Percentiles rank a stretch among this genome's conserved stretches.
These are phyloP conservation scores for Begonia loranthoides DNA, from an alignment of 306 rosid species.

Conservation along the genomic window DNA sequence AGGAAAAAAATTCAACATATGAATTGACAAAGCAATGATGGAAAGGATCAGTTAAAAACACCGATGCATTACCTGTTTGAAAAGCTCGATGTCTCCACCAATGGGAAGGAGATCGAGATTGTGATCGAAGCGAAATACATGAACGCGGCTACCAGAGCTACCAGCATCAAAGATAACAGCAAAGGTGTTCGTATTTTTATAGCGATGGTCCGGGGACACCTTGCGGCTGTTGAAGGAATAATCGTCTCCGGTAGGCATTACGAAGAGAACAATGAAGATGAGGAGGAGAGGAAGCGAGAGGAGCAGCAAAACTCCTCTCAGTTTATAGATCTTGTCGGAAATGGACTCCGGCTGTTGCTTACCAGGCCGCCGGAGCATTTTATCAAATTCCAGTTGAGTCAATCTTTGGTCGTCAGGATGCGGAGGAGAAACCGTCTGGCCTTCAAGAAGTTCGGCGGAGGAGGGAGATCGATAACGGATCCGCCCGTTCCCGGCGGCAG, in stretches of 20 bases:
- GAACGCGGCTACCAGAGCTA: slow-evolving; percentile 98
- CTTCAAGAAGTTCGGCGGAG: slow-evolving; percentile 68
- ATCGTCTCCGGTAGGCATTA: slow-evolving; percentile 47
- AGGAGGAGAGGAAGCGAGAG: slow-evolving; percentile 60
- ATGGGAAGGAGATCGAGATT: slow-evolving; percentile 69
- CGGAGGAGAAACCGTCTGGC: slow-evolving; percentile 48
- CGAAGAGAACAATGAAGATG: slow-evolving; percentile 44
- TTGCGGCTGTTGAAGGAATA: slow-evolving; percentile 37
- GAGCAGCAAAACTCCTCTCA: slow-evolving; percentile 56
- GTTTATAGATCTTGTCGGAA: slow-evolving; percentile 59
- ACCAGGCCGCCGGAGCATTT: slow-evolving; percentile 75
- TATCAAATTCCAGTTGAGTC: slow-evolving; percentile 34
- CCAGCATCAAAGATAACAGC: slow-evolving; percentile 97
- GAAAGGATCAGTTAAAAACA: neutral
- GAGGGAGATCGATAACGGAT: slow-evolving; percentile 98
- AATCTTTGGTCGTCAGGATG: slow-evolving; percentile 34
- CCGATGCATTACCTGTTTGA: slow-evolving; percentile 33
- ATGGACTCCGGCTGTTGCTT: slow-evolving; percentile 41
- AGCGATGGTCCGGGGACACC: slow-evolving; percentile 27
- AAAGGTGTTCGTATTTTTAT: slow-evolving; percentile 13
- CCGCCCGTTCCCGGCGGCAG: slow-evolving; percentile 65
- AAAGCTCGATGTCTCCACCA: slow-evolving; percentile 79
- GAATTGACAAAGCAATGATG: neutral
- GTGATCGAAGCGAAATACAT: slow-evolving; percentile 62
- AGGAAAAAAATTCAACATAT: neutral